These are phyloP conservation scores for Alternaria rosae DNA, from an alignment of 2,329 filamentous ascomycete species.

Conservation along the genomic window DNA sequence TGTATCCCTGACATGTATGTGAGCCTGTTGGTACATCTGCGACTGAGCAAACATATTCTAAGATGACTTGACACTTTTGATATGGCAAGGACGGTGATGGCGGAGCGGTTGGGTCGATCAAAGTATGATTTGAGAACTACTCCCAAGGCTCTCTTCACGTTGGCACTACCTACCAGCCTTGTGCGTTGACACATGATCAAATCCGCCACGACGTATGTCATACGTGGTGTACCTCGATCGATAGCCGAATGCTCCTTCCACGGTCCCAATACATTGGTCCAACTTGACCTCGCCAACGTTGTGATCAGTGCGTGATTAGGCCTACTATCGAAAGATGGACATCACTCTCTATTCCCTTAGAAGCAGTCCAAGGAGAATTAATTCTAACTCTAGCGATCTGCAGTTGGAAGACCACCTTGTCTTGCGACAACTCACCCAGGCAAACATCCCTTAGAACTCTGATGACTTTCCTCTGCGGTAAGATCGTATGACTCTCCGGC, in stretches of 20 bases:
- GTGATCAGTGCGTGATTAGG: neutral
- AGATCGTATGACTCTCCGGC: neutral
- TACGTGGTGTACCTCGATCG: neutral
- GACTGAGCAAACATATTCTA: neutral
- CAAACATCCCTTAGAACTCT: too few relatives aligned
- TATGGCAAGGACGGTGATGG: too few relatives aligned
- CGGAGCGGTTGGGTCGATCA: too few relatives aligned
- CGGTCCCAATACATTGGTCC: neutral
- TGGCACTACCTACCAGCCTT: neutral
- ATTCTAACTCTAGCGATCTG: neutral
- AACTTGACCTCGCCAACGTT: neutral
- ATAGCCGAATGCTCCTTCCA: neutral
- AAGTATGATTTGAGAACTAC: neutral
- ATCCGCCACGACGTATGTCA: neutral
- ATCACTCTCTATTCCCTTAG: neutral
- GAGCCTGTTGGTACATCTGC: neutral
- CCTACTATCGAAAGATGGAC: neutral
- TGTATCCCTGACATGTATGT: neutral
- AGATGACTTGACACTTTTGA: too few relatives aligned
- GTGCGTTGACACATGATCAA: neutral
- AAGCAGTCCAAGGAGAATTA: neutral
- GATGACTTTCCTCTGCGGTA: neutral
- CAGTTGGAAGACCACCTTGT: neutral
- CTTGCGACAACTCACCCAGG: too few relatives aligned
- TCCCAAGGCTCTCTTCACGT: neutral